phyloP scores from a whole-genome alignment of 139 green algal species.

The Chlorella sp. region DNA sequence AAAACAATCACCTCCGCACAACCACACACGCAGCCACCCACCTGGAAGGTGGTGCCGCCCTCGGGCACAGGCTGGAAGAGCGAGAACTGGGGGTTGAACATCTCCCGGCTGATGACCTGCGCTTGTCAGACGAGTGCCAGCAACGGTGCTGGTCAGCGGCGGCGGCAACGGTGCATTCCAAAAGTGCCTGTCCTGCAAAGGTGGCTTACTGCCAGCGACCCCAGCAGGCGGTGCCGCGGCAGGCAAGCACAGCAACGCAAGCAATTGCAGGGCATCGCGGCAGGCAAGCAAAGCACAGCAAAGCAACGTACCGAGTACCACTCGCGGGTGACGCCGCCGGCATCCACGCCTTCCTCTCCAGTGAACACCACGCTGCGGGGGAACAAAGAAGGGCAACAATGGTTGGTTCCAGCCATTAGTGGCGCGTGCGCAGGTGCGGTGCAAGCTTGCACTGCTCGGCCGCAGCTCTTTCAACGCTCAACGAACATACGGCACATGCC shows the following conservation, averaged over 20 bases:
- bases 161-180: no score
- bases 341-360: conserved; percentile 98
- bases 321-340: conserved; percentile 93
- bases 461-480: background rate
- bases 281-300: no score
- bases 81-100: conserved; percentile 94
- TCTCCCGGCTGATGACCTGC: conserved; percentile 92
- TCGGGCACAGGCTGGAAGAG: conserved; percentile 90
- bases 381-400: background rate
- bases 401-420: no score
- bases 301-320: conserved; percentile 81
- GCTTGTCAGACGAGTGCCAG: no score
- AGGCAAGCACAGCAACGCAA: no score
- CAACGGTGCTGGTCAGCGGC: no score
- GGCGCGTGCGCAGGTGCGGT: no score
- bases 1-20: no score
- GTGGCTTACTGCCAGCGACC: no score
- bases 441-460: no score
- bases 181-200: background rate
- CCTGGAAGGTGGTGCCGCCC: conserved; percentile 92
- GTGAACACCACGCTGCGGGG: conserved; percentile 78
- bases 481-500: background rate
- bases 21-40: background rate
- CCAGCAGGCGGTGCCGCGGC: no score
- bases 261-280: no score